Evolutionary conservation across 1,284 basidiomycete genomes (phyloP).

Genomic region (Leccinum angustisporum): DNA sequence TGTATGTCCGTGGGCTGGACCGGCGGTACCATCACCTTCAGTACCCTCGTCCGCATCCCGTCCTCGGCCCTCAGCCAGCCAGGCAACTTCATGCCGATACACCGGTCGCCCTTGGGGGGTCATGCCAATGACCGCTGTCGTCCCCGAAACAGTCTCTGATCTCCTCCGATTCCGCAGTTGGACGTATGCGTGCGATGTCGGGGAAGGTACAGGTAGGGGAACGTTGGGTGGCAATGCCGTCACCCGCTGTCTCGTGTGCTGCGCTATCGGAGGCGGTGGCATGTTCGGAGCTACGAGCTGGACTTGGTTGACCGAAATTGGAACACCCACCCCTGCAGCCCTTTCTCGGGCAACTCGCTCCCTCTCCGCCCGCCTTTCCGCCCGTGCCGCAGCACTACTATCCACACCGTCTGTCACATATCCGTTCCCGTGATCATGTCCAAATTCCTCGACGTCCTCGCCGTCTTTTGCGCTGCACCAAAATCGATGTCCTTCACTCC

Average conservation of each 20-base stretch:
- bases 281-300: slow-evolving; percentile 16
- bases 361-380: slow-evolving; percentile 33
- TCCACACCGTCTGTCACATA: slow-evolving; percentile 12
- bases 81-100: slow-evolving; percentile 31
- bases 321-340: slow-evolving; percentile 18
- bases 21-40: slow-evolving; percentile 14
- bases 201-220: slow-evolving; percentile 27
- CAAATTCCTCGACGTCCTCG: slow-evolving; percentile 53
- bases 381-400: slow-evolving; percentile 15
- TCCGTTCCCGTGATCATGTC: slow-evolving; percentile 21
- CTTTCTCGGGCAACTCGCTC: slow-evolving; percentile 35
- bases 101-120: slow-evolving; percentile 31
- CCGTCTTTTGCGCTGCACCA: slow-evolving; percentile 80
- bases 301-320: slow-evolving; percentile 20
- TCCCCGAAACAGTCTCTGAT: slow-evolving; percentile 41
- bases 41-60: slow-evolving; percentile 23
- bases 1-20: slow-evolving; percentile 20
- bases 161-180: slow-evolving; percentile 34
- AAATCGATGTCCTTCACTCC: slow-evolving; percentile 95
- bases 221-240: slow-evolving; percentile 31
- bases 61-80: slow-evolving; percentile 25
- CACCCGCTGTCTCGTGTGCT: slow-evolving; percentile 30
- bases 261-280: slow-evolving; percentile 17
- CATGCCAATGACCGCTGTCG: slow-evolving; percentile 32
- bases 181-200: slow-evolving; percentile 17